Evolutionary conservation across 164 flowering plant genomes (phyloP), one percentile per base, ranked within the genome.

Genomic region (Tinospora cordifolia): DNA sequence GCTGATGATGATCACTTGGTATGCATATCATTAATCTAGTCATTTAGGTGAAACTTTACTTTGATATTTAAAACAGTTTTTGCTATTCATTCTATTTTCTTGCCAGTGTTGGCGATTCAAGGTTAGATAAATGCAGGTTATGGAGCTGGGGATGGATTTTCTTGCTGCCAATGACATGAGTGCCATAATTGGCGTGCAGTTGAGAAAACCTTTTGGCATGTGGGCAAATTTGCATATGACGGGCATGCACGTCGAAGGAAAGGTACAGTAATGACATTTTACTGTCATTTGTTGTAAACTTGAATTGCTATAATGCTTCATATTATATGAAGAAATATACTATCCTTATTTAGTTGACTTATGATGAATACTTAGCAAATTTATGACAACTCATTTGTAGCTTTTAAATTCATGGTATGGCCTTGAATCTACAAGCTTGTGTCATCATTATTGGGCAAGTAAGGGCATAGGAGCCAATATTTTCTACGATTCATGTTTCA

Each of bases 221-320:
- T 83, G 84, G 90, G 79, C 98, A 13, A 95, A 87, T 81, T 49
- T 95, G 87, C 93, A 95, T 76, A 26, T 95, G 69, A 87, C 97
- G 12, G 87, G 98, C 76, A 88, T 95, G 96, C 99, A 92, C 74
- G 78, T 95, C 26, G 99, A 95, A 83, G 99, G 98, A 69, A 95
- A 90, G 97, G 99, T 95, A 80, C 10, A 8, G 19, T 5, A 24
- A 44, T 44, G 0, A 24, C 49, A n/a, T 34, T 47, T 8, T 27
- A 51, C 22, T 17, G 59, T n/a, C 41, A 58, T 30, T 26, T 58
- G 0, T 27, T 21, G 47, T 0, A 44, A 44, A 44, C 13, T 44
- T 14, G 14, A 54, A 8, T 54, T 54, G 24, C 60, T 19, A 0
- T 8, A 19, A n/a, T 5, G 10, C n/a, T 30, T 30, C 36, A 54